Base-by-base conservation (phyloP, 1,139 yeast genomes). In the Yamadazyma siamensis region DNA sequence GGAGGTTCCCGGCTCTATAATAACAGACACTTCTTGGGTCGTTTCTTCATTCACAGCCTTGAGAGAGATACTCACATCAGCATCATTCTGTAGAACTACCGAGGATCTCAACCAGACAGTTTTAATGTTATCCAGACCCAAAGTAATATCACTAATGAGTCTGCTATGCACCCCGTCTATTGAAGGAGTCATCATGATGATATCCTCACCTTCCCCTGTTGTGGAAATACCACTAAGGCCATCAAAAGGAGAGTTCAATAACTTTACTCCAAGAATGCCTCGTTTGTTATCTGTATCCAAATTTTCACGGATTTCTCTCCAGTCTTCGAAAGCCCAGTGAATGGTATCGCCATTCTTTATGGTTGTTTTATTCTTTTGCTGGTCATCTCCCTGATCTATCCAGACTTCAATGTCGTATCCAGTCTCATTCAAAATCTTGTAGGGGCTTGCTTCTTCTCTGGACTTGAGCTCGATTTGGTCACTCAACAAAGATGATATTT, bases 281-380 rank as follows among this genome's bases (percentile, higher is more conserved):
- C 65, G 67, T 15, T 71, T 75, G 28, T 72, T 75, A 40, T 82
- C 82, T 2, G 85, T 76, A 40, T 77, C 80, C 35, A 88, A 62
- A 36, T 80, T 78, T 49, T 91, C 95, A 54, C 98, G 79, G 13
- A 88, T 76, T 20, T 71, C 72, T 40, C 85, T 71, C 96, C 97
- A 91, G 49, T 91, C 96, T 49, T 89, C 95, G 62, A 94, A 94
- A 25, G 91, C 80, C 97, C 97, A 94, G 1, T 89, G 83, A 8
- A 76, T 57, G 6, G 60, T 59, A 5, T 71, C 73, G 3, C 75
- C 72, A 26, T 79, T 70, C 27, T 62, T 61, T 15, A 88, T 54
- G 10, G 31, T 34, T 44, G 31, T 46, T 7, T 27, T 47, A 20
- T 26, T 43, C 36, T 38, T 34, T 6, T 34, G 40, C 3, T 11